Conservation (phyloP, 2,329 filamentous ascomycete species). For the Epichloe aotearoae region DNA sequence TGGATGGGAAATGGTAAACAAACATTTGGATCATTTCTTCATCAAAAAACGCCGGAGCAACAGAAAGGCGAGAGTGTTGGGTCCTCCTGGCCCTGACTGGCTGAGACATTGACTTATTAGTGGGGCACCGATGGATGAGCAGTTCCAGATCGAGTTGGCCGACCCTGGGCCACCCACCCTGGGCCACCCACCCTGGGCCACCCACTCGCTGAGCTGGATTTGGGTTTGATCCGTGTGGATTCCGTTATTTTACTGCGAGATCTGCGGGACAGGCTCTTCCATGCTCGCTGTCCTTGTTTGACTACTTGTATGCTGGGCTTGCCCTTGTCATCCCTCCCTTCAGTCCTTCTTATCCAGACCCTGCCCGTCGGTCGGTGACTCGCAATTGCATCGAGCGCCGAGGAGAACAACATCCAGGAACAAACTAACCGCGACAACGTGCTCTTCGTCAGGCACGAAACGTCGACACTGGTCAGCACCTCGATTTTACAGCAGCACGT, state of each 20-base stretch:
- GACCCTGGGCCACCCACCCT: too few species aligned
- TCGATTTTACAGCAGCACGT: neutral
- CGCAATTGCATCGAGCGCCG: neutral
- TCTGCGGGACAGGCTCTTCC: neutral
- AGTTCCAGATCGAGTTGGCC: too few species aligned
- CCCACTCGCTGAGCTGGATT: neutral
- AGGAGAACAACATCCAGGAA: neutral
- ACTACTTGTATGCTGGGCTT: neutral
- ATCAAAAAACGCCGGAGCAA: neutral
- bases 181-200: too few species aligned
- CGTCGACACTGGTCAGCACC: neutral
- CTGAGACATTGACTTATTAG: slow-evolving; percentile 20
- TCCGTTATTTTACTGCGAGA: neutral
- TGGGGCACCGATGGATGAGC: slow-evolving; percentile 1
- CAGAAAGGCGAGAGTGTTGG: neutral
- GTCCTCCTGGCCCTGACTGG: neutral
- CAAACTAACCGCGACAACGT: neutral
- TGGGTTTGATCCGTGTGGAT: neutral
- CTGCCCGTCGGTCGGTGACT: neutral
- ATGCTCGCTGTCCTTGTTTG: neutral
- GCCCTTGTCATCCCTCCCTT: neutral
- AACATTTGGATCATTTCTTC: neutral
- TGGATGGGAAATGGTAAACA: neutral
- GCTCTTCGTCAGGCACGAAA: neutral
- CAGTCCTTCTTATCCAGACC: neutral